These are phyloP conservation scores for Ophiostoma tasmaniense DNA, from an alignment of 2,329 filamentous ascomycete genomes.

Conservation along the genomic window DNA sequence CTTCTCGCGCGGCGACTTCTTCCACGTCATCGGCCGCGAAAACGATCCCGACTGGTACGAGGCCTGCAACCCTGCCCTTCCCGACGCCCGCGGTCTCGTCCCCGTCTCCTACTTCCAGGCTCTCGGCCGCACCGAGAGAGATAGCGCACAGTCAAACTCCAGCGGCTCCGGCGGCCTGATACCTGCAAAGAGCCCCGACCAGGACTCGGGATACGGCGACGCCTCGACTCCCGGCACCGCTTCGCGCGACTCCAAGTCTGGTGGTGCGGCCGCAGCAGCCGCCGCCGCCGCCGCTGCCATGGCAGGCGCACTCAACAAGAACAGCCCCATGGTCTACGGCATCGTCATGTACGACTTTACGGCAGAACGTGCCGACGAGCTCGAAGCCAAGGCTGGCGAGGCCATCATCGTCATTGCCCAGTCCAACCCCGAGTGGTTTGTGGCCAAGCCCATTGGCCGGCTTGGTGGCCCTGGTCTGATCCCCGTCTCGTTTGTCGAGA, in stretches of 20 bases:
- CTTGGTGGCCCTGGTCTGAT: conserved; percentile 94
- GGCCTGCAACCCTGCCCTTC: conserved; percentile 87
- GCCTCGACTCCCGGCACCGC: conserved; percentile 24
- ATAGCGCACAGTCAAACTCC: conserved; percentile 66
- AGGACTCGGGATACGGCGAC: conserved; percentile 87
- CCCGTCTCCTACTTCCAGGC: conserved; percentile 91
- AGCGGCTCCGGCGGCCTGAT: conserved; percentile 29
- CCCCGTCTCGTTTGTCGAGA: conserved; percentile 92
- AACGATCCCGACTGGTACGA: conserved; percentile 97
- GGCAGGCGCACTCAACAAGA: conserved; percentile 37
- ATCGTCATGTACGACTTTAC: conserved; percentile 96
- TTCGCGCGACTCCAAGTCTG: conserved; percentile 6
- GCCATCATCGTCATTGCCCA: conserved; percentile 98
- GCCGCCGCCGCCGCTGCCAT: conserved; percentile 25
- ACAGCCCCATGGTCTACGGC: conserved; percentile 87
- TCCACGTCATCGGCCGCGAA: conserved; percentile 94
- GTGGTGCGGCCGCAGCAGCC: conserved; percentile 14
- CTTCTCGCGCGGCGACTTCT: conserved; percentile 93
- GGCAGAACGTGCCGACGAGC: conserved; percentile 88
- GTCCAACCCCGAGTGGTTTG: conserved; percentile 98
- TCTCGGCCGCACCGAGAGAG: conserved; percentile 82
- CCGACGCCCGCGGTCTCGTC: conserved; percentile 80
- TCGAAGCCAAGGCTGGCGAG: conserved; percentile 90
- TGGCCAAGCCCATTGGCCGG: conserved; percentile 95
- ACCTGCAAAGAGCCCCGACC: conserved; percentile 50